phyloP scores from a whole-genome alignment of 192 early-diverging fungal genomes.

The Coemansia sp. region DNA sequence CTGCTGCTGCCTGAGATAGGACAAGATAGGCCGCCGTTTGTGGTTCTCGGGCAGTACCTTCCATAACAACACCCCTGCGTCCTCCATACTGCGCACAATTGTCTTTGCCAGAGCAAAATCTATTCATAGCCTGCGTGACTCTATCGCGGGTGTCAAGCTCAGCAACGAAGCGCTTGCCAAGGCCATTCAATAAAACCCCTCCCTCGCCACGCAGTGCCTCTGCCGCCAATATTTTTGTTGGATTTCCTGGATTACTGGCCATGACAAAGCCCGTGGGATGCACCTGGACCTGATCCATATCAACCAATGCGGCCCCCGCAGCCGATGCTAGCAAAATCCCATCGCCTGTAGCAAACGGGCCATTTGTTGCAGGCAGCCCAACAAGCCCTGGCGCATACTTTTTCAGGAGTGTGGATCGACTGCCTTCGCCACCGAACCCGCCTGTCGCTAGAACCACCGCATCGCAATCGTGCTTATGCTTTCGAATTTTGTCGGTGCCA shows the following conservation, averaged over 20 bases:
- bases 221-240: constrained; percentile 93
- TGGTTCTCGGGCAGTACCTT: background rate
- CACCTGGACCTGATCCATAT: constrained; percentile 96
- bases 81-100: constrained; percentile 17
- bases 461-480: constrained; percentile 52
- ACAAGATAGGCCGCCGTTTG: constrained; percentile 42
- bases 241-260: constrained; percentile 81
- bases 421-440: constrained; percentile 93
- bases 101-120: constrained; percentile 47
- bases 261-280: constrained; percentile 97
- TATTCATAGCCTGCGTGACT: constrained; percentile 87
- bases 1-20: constrained; percentile 44
- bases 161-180: constrained; percentile 87
- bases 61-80: background rate
- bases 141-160: constrained; percentile 94
- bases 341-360: constrained; percentile 93
- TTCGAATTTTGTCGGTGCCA: constrained; percentile 60
- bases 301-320: constrained; percentile 81
- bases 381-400: constrained; percentile 77
- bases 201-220: constrained; percentile 95
- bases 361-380: constrained; percentile 86
- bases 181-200: constrained; percentile 77
- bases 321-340: constrained; percentile 85
- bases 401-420: constrained; percentile 70
- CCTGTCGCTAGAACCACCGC: constrained; percentile 92